phyloP scores from a whole-genome alignment of 169 alveolate genomes.

The Cryptosporidium tyzzeri region DNA sequence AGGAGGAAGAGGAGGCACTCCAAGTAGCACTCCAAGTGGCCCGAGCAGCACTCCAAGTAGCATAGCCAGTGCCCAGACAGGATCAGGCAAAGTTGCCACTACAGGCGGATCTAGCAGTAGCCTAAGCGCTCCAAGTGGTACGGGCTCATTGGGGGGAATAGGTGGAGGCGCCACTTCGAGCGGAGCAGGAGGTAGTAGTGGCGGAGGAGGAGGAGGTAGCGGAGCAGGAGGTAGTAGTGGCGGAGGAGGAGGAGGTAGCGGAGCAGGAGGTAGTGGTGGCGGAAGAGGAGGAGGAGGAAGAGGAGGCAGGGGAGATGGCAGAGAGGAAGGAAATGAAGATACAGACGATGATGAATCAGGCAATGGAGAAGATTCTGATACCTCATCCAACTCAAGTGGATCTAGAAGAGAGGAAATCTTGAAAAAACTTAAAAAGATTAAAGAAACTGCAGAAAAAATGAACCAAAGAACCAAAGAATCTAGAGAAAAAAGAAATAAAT shows the following conservation, averaged over 20 bases:
- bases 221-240: no score
- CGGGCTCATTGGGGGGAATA: no score
- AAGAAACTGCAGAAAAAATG: background rate
- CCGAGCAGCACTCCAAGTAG: background rate
- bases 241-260: background rate
- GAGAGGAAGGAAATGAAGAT: background rate
- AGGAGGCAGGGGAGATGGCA: background rate
- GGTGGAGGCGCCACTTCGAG: no score
- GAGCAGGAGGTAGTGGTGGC: background rate
- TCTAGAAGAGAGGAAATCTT: background rate
- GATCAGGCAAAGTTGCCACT: no score
- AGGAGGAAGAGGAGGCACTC: no score
- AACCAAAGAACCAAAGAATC: background rate
- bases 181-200: no score
- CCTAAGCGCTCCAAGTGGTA: no score
- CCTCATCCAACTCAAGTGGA: background rate
- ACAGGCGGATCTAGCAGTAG: no score
- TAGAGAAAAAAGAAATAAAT: background rate
- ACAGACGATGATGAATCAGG: background rate
- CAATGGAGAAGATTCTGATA: slow-evolving; percentile 6
- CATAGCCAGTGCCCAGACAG: no score
- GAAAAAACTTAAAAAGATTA: background rate
- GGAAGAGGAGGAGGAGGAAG: background rate
- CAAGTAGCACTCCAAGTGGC: background rate
- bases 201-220: no score